Conservation (phyloP, 257 asterid species). For the Forsythia suspensa region DNA sequence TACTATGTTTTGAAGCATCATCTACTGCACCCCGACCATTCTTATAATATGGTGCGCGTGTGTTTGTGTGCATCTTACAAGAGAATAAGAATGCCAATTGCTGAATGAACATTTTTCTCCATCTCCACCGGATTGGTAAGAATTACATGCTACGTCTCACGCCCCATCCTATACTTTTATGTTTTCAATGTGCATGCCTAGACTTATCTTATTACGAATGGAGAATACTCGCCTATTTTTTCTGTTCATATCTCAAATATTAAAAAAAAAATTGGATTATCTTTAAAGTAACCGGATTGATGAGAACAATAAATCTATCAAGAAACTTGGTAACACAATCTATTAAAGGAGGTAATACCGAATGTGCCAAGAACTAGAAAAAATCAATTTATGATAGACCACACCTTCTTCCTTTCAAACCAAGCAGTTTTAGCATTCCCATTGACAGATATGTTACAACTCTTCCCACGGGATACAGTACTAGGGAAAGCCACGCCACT, state of each 20-base stretch:
- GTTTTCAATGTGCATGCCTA: slow-evolving; percentile 1
- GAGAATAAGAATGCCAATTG: not conserved
- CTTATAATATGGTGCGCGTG: not conserved
- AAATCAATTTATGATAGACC: slow-evolving; percentile 3
- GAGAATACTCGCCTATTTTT: not conserved
- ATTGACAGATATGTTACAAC: slow-evolving; percentile 90
- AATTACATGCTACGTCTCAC: not conserved
- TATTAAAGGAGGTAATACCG: not conserved
- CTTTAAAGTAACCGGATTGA: slow-evolving; percentile 10
- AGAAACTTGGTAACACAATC: not conserved
- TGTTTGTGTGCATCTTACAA: not conserved
- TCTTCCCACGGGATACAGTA: slow-evolving; percentile 95
- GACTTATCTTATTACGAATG: not conserved
- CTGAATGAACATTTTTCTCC: not conserved
- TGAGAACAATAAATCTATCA: slow-evolving; percentile 1
- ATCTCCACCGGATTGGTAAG: not conserved
- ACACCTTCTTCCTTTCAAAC: slow-evolving; percentile 94
- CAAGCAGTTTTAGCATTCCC: slow-evolving; percentile 98
- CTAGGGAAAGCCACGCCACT: slow-evolving; percentile 97
- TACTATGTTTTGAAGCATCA: not conserved
- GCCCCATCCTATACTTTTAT: not conserved
- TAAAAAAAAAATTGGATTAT: slow-evolving; percentile 4
- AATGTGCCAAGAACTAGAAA: slow-evolving; percentile 9
- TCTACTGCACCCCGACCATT: not conserved
- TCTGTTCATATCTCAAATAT: not conserved